Evolutionary conservation across 1,139 yeast species (phyloP).

Genomic region (Debaryomyces coudertii): DNA sequence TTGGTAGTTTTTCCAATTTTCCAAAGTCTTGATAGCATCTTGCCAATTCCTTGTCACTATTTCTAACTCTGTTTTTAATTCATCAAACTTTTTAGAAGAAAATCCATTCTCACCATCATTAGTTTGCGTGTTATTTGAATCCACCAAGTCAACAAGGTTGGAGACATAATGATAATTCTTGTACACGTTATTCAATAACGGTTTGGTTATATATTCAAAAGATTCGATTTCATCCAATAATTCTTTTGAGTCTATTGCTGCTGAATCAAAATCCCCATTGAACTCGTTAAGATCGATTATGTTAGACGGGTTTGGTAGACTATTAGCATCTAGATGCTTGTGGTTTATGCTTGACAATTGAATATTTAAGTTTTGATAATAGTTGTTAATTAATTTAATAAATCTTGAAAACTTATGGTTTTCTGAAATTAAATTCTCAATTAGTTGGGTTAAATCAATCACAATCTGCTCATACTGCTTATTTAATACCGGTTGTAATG

Average conservation of each 20-base stretch:
- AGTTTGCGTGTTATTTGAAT: slow-evolving; percentile 11
- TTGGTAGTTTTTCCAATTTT: slow-evolving; percentile 46
- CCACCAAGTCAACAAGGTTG: slow-evolving; percentile 25
- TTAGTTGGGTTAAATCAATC: slow-evolving; percentile 39
- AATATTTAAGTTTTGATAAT: slow-evolving; percentile 29
- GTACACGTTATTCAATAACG: slow-evolving; percentile 35
- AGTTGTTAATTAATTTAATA: slow-evolving; percentile 33
- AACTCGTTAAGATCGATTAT: slow-evolving; percentile 30
- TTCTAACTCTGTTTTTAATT: slow-evolving; percentile 41
- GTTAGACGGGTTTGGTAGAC: slow-evolving; percentile 39
- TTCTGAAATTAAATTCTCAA: slow-evolving; percentile 44
- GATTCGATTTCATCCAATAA: slow-evolving; percentile 40
- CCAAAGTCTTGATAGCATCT: slow-evolving; percentile 49
- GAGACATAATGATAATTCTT: slow-evolving; percentile 33
- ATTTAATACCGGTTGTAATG: slow-evolving; percentile 25
- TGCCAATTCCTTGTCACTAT: slow-evolving; percentile 44
- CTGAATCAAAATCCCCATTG: slow-evolving; percentile 14
- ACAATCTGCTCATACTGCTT: slow-evolving; percentile 44
- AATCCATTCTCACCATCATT: slow-evolving; percentile 12
- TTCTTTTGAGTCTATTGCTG: slow-evolving; percentile 21
- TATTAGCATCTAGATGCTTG: slow-evolving; percentile 15
- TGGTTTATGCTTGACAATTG: slow-evolving; percentile 25
- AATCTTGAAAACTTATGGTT: slow-evolving; percentile 43
- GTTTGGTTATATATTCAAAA: slow-evolving; percentile 40
- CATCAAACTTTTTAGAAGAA: slow-evolving; percentile 21